A percentile compares a stretch with the other conserved stretches of the same genome.
Conservation (phyloP, 1,284 basidiomycete genomes). For the Sporisorium exsertum region DNA sequence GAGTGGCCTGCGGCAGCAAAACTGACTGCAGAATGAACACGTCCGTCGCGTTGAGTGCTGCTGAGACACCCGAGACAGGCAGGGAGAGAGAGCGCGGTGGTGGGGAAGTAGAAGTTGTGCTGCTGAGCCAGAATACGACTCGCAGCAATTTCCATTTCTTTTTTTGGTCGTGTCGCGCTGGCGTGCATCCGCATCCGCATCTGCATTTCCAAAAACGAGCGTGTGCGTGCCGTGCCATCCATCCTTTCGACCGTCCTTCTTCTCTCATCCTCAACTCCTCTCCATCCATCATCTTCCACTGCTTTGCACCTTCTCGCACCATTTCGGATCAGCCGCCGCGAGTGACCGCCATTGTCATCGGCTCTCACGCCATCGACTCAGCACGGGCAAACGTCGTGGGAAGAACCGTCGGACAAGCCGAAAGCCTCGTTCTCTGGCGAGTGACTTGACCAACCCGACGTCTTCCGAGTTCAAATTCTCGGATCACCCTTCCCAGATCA, state of each 20-base stretch:
- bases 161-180: slow-evolving; percentile 14
- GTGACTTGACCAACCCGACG: neutral
- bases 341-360: neutral
- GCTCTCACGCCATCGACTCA: neutral
- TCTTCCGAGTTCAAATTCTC: neutral
- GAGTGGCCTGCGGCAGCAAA: neutral
- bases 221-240: slow-evolving; percentile 9
- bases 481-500: neutral
- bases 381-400: slow-evolving; percentile 3
- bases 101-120: neutral
- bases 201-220: slow-evolving; percentile 15
- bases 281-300: neutral
- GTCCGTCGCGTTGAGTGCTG: slow-evolving; percentile 11
- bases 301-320: neutral
- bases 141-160: neutral
- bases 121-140: too few relatives aligned
- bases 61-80: neutral
- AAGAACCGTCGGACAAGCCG: neutral
- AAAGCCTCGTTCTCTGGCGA: neutral
- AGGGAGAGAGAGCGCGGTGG: neutral
- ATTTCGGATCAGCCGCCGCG: neutral
- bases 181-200: slow-evolving; percentile 16
- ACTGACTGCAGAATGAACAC: neutral
- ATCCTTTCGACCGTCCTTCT: slow-evolving; percentile 14
- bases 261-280: neutral